phyloP scores from a whole-genome alignment of 768 basidiomycete genomes.

The Rhodocollybia butyracea region DNA sequence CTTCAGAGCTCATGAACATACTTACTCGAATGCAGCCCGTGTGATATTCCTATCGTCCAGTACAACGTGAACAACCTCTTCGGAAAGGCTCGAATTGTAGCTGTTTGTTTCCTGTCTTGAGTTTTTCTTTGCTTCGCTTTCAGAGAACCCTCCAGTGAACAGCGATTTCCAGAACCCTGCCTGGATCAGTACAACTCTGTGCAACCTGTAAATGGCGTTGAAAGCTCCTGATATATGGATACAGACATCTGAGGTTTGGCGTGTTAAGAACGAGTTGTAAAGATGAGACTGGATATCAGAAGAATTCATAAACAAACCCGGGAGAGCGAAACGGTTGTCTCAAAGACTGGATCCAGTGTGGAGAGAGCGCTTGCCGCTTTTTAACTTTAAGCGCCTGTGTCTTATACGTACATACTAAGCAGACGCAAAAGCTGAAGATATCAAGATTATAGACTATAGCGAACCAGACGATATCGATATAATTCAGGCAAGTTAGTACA shows the following conservation, averaged over 20 bases:
- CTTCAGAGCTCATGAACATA: conserved; percentile 13
- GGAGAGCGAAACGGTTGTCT: no score
- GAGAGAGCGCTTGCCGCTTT: no score
- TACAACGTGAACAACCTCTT: conserved; percentile 62
- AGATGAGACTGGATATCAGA: conserved; percentile 68
- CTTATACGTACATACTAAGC: no score
- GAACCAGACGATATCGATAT: no score
- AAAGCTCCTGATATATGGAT: conserved; percentile 63
- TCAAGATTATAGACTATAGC: no score
- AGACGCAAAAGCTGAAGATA: no score
- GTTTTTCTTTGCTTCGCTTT: conserved; percentile 36
- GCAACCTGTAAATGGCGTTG: conserved; percentile 69
- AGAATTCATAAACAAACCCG: conserved; percentile 3
- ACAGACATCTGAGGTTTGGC: conserved; percentile 74
- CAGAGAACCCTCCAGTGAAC: conserved; percentile 77
- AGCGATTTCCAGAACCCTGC: conserved; percentile 84
- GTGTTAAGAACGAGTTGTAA: conserved; percentile 68
- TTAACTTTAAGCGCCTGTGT: no score
- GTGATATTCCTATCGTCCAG: conserved; percentile 90
- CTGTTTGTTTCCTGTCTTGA: neutral
- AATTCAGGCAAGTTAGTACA: no score
- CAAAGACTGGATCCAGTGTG: no score
- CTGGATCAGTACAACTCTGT: conserved; percentile 86
- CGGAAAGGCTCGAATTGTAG: conserved; percentile 14
- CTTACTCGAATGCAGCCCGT: conserved; percentile 89